A percentile compares a stretch with the other conserved stretches of the same genome.
Evolutionary conservation across 495 filamentous ascomycete genomes (phyloP).

Genomic region (Penicillium fimorum): DNA sequence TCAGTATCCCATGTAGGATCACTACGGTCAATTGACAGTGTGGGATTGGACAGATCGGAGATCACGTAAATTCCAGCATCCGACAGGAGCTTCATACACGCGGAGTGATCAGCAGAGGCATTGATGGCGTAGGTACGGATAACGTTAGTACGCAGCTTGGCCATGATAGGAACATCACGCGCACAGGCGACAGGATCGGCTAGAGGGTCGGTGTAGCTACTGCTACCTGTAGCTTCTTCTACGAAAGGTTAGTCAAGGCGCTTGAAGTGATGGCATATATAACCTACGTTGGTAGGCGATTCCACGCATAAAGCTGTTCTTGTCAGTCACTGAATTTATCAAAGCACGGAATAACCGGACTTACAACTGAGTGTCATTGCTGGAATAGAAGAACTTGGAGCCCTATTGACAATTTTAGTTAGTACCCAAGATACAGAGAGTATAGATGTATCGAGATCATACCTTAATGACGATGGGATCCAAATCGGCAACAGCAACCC

Average conservation of each 20-base stretch:
- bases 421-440: background rate
- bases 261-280: conserved; percentile 1
- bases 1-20: conserved; percentile 71
- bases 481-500: conserved; percentile 54
- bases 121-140: conserved; percentile 94
- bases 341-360: conserved; percentile 16
- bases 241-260: conserved; percentile 12
- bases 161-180: conserved; percentile 80
- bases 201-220: conserved; percentile 64
- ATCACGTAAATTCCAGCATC: conserved; percentile 93
- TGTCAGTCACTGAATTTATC: conserved; percentile 10
- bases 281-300: conserved; percentile 78
- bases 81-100: conserved; percentile 79
- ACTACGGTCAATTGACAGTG: conserved; percentile 78
- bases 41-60: conserved; percentile 79
- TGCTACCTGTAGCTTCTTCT: conserved; percentile 44
- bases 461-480: conserved; percentile 73
- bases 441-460: conserved; percentile 10
- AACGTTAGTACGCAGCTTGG: conserved; percentile 76
- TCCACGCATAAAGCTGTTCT: conserved; percentile 68
- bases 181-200: conserved; percentile 65
- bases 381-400: conserved; percentile 77
- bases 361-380: conserved; percentile 76
- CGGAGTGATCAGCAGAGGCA: conserved; percentile 70
- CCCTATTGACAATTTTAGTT: conserved; percentile 44